phyloP scores from a whole-genome alignment of 805 yeast species.

The Saturnispora bothae region DNA sequence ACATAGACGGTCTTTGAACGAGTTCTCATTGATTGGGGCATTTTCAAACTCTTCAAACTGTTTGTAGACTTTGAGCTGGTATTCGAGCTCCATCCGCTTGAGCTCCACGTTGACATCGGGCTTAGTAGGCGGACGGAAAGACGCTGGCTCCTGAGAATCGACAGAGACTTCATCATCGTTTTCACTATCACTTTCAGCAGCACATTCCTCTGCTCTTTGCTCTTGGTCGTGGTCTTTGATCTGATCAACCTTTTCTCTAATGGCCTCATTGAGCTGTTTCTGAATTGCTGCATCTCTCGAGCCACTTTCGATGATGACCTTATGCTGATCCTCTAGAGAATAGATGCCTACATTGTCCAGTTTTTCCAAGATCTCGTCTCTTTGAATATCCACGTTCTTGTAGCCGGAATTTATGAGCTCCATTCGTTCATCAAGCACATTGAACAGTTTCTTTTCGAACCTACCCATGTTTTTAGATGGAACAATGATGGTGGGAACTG shows the following conservation, averaged over 20 bases:
- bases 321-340: conserved; percentile 18
- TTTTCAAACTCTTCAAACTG: conserved; percentile 17
- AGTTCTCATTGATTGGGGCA: conserved; percentile 18
- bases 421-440: conserved; percentile 22
- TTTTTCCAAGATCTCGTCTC: conserved; percentile 13
- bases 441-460: conserved; percentile 39
- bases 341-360: conserved; percentile 22
- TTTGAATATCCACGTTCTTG: conserved; percentile 10
- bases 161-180: conserved; percentile 15
- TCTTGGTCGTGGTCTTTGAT: no score
- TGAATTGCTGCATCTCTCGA: conserved; percentile 11
- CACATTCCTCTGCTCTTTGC: conserved; percentile 6
- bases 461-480: conserved; percentile 48
- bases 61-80: conserved; percentile 21
- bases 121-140: conserved; percentile 8
- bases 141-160: conserved; percentile 13
- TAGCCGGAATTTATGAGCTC: conserved; percentile 8
- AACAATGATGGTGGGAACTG: conserved; percentile 56
- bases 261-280: conserved; percentile 10
- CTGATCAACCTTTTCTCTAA: conserved; percentile 1
- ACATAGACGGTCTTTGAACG: conserved; percentile 23
- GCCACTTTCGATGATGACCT: conserved; percentile 11
- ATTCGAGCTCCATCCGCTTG: conserved; percentile 16
- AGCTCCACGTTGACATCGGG: conserved; percentile 14
- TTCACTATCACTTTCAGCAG: conserved; percentile 7